phyloP scores from a whole-genome alignment of 495 filamentous ascomycete genomes.

The Cercophora sp. region DNA sequence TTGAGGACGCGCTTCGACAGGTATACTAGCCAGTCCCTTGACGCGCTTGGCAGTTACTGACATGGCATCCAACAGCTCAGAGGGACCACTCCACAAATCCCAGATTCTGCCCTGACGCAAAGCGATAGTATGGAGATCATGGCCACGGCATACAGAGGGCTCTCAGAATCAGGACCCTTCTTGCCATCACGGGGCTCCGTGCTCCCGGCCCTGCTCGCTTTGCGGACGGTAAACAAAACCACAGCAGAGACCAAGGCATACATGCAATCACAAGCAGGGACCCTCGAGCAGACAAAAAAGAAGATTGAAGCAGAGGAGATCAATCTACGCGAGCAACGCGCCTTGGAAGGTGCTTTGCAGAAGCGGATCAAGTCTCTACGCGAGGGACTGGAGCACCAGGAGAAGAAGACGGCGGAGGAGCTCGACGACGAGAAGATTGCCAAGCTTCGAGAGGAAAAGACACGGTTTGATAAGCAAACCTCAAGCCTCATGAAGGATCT shows the following conservation, averaged over 20 bases:
- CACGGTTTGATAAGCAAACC: conserved; percentile 52
- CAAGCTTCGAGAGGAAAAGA: conserved; percentile 55
- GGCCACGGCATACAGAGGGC: conserved; percentile 59
- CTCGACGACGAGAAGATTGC: conserved; percentile 55
- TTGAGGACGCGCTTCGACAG: conserved; percentile 56
- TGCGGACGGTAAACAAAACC: conserved; percentile 59
- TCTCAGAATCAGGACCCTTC: conserved; percentile 56
- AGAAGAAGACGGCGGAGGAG: conserved; percentile 55
- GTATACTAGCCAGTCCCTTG: conserved; percentile 30
- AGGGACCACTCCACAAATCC: conserved; percentile 3
- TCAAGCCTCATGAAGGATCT: conserved; percentile 56
- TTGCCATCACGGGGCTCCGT: conserved; percentile 63
- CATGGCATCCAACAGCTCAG: conserved; percentile 16
- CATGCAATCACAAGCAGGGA: conserved; percentile 49
- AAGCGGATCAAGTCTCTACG: conserved; percentile 49
- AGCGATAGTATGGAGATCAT: conserved; percentile 48
- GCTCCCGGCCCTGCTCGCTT: conserved; percentile 66
- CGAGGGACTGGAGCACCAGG: conserved; percentile 47
- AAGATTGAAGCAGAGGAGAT: conserved; percentile 56
- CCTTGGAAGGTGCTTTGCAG: conserved; percentile 49
- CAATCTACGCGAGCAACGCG: conserved; percentile 61
- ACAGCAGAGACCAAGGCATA: conserved; percentile 60
- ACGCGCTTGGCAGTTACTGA: neutral
- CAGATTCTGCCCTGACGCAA: conserved; percentile 14
- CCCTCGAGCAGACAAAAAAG: conserved; percentile 49